These are phyloP conservation scores for Piromyces finnis DNA, from an alignment of 192 early-diverging fungal species.

Conservation along the genomic window DNA sequence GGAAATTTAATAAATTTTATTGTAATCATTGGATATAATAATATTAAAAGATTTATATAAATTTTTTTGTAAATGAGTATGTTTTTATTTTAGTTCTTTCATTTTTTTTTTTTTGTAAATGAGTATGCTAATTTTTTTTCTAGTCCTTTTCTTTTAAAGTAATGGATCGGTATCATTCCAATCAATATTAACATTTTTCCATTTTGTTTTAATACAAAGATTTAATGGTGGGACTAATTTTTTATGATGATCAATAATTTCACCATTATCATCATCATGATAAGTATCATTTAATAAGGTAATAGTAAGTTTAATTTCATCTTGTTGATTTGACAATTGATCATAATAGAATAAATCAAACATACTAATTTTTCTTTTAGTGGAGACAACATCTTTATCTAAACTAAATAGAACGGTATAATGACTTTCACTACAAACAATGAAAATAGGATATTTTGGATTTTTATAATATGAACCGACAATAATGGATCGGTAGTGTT, in stretches of 20 bases:
- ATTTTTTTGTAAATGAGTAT: too few relatives aligned
- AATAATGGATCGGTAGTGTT: conserved; percentile 18
- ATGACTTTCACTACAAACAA: conserved; percentile 29
- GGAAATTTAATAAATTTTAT: too few relatives aligned
- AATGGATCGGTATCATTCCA: conserved; percentile 21
- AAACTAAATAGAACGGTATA: conserved; percentile 24
- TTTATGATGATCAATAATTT: not conserved
- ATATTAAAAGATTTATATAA: too few relatives aligned
- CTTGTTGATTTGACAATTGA: conserved; percentile 24
- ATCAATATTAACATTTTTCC: conserved; percentile 5
- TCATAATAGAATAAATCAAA: conserved; percentile 32
- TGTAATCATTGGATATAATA: too few relatives aligned
- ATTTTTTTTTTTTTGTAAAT: too few relatives aligned
- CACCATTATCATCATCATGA: not conserved
- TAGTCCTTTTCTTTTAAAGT: conserved; percentile 1
- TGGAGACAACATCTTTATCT: not conserved
- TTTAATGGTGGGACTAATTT: not conserved
- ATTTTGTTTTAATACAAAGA: not conserved
- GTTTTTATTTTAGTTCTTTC: too few relatives aligned
- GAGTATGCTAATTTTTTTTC: too few relatives aligned
- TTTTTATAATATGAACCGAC: conserved; percentile 22
- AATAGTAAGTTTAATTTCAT: conserved; percentile 17
- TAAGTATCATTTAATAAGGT: conserved; percentile 10
- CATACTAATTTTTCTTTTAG: not conserved
- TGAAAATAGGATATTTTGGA: conserved; percentile 24